Evolutionary conservation across 768 basidiomycete species (phyloP), one percentile per base, ranked within the genome.

Genomic region (Amanita subjunquillea): DNA sequence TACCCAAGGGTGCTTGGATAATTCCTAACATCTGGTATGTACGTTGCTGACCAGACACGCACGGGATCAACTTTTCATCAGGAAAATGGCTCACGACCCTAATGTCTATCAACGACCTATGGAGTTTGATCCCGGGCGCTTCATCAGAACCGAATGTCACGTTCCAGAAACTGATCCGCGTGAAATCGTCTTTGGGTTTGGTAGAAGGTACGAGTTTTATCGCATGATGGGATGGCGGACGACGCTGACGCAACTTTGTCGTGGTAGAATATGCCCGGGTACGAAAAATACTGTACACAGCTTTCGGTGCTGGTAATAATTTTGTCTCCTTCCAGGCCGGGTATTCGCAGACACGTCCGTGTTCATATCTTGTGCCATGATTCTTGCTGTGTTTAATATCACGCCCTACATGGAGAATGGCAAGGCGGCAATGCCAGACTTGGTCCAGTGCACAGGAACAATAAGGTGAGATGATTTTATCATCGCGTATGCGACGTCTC

Each of bases 181-280:
- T 17, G 61, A 63, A 4, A 59, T 73, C 30, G 74, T 71, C 50
- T 82, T 79, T 54, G 80, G 80, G 2, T 82, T 79, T 46, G 79
- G 77, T 29, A 63, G 80, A 59, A 72, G 80, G 69, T 63, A 40
- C 43, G 57, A 46, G 22, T 44, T 36, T 27, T 40, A 22, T 20
- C 20, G 25, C 50, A 32, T 30, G 44, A 4, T 17, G 32, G 17
- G 17, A 17, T 29, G 17, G n/a, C 5, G 3, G 44, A 46, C 23
- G 32, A 12, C 1, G 4, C 10, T 48, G 13, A 25, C 6, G 10
- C 29, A 34, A 22, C 37, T 36, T n/a, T 10, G 10, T 23, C 9
- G 29, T 7, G 10, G n/a, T 32, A 67, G 69, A 56, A 70, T 69
- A 27, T 69, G 67, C 54, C 68, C 69, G 48, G 68, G 68, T 67